A percentile compares a stretch with the other conserved stretches of the same genome.
Conservation (phyloP, 352 stramenopile species). For the Discostella stelligera region DNA sequence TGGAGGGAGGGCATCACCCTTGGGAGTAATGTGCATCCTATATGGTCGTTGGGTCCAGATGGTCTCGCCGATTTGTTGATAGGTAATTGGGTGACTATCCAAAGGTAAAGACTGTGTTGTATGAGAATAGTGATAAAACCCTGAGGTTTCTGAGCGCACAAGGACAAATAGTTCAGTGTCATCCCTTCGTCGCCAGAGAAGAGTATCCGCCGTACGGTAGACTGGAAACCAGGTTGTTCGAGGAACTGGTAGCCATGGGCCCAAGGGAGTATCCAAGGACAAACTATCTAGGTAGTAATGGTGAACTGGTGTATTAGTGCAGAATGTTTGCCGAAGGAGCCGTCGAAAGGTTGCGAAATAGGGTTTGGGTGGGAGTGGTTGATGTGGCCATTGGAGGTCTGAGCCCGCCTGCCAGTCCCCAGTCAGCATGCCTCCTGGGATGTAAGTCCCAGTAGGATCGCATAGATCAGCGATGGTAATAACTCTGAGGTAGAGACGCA, state of each 20-base stretch:
- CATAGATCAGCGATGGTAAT: slow-evolving; percentile 5
- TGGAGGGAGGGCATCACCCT: too few species aligned
- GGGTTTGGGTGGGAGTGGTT: not conserved
- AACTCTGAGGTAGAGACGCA: not conserved
- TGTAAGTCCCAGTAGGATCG: not conserved
- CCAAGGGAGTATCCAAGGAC: not conserved
- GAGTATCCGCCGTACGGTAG: too few species aligned
- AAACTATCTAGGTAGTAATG: not conserved
- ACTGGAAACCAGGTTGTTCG: not conserved
- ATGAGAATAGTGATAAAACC: too few species aligned
- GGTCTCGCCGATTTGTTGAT: too few species aligned
- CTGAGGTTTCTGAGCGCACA: too few species aligned
- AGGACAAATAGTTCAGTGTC: too few species aligned
- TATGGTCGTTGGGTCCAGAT: too few species aligned
- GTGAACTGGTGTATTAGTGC: not conserved
- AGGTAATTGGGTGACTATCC: too few species aligned
- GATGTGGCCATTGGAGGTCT: not conserved
- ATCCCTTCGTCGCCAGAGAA: too few species aligned
- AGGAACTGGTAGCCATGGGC: not conserved
- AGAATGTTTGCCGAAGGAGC: not conserved
- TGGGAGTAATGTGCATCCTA: too few species aligned
- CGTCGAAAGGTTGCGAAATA: slow-evolving; percentile 9
- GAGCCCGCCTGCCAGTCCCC: slow-evolving; percentile 10
- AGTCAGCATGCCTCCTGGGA: slow-evolving; percentile 1
- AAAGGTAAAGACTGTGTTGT: too few species aligned